These are phyloP conservation scores for Clohesyomyces aquaticus DNA, from an alignment of 495 filamentous ascomycete genomes.

Conservation along the genomic window DNA sequence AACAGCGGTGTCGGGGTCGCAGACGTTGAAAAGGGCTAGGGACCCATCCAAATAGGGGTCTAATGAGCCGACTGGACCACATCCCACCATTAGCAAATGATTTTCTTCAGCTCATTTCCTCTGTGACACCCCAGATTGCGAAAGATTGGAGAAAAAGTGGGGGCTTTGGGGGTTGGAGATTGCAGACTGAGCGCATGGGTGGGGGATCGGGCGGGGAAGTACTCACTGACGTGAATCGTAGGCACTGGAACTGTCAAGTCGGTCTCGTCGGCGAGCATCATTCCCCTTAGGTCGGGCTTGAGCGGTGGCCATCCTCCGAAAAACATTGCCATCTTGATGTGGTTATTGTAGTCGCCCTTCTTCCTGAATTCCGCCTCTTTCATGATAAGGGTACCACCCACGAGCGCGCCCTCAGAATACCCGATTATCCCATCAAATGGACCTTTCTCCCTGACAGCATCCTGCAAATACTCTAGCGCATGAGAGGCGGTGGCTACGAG, in stretches of 20 bases:
- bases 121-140: too few relatives aligned
- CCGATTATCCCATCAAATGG: conserved; percentile 43
- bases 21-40: conserved; percentile 62
- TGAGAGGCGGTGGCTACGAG: conserved; percentile 40
- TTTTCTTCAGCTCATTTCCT: too few relatives aligned
- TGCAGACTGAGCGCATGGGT: too few relatives aligned
- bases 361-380: conserved; percentile 47
- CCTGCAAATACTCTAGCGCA: conserved; percentile 51
- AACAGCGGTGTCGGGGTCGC: conserved; percentile 53
- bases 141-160: too few relatives aligned
- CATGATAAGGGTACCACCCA: conserved; percentile 51
- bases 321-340: conserved; percentile 61
- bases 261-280: conserved; percentile 54
- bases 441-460: conserved; percentile 56
- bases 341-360: conserved; percentile 41
- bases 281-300: conserved; percentile 50
- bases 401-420: conserved; percentile 63
- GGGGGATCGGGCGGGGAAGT: too few relatives aligned
- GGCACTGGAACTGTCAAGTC: conserved; percentile 56
- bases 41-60: conserved; percentile 59
- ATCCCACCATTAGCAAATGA: too few relatives aligned
- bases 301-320: conserved; percentile 60
- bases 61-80: conserved; percentile 59
- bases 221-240: conserved; percentile 61
- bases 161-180: too few relatives aligned